phyloP scores from a whole-genome alignment of 2,329 filamentous ascomycete genomes.

The Arachnomyces sp. region DNA sequence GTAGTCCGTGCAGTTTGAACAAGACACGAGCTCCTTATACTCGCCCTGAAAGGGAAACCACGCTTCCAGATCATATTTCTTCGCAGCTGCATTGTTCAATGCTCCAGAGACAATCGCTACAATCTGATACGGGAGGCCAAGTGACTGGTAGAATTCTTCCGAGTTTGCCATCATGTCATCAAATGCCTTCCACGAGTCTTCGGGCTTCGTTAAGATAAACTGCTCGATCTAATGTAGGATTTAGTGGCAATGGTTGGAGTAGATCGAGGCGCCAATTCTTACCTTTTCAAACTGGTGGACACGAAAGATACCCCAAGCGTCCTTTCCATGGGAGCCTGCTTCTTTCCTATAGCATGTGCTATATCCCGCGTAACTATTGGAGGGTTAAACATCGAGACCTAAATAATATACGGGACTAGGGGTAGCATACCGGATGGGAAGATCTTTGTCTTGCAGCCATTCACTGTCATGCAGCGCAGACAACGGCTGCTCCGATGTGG shows the following conservation, averaged over 20 bases:
- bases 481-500: constrained; percentile 90
- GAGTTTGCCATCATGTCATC: constrained; percentile 86
- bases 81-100: constrained; percentile 78
- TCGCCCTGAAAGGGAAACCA: constrained; percentile 96
- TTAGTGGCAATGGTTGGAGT: not conserved
- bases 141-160: constrained; percentile 89
- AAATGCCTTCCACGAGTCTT: constrained; percentile 88
- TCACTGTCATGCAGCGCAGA: constrained; percentile 89
- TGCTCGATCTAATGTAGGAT: constrained; percentile 54
- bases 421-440: constrained; percentile 68
- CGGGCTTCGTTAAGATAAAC: constrained; percentile 73
- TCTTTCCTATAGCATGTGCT: constrained; percentile 95
- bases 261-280: constrained; percentile 6
- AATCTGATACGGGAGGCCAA: constrained; percentile 83
- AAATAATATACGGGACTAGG: not conserved
- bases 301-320: constrained; percentile 97
- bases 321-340: constrained; percentile 81
- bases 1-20: constrained; percentile 97
- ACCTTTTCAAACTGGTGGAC: constrained; percentile 97
- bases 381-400: not conserved
- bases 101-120: constrained; percentile 95
- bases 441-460: constrained; percentile 76
- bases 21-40: constrained; percentile 97
- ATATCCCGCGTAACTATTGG: constrained; percentile 65
- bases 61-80: constrained; percentile 94